These are phyloP conservation scores for Penicillium sp. DNA, from an alignment of 2,329 filamentous ascomycete genomes.

Conservation along the genomic window DNA sequence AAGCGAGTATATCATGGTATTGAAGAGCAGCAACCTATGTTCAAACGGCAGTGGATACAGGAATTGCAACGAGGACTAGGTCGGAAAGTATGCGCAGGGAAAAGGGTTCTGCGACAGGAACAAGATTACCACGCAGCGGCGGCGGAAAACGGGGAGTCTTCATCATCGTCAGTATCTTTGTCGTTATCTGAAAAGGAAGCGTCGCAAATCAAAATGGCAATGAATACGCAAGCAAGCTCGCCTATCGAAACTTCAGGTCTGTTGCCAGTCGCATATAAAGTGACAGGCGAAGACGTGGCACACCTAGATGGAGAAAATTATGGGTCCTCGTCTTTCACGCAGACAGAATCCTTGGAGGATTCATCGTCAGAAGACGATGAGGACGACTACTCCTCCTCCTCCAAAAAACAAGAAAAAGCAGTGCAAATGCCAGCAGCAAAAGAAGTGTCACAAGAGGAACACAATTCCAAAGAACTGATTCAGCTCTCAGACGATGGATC, in stretches of 20 bases:
- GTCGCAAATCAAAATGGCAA: not conserved
- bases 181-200: not conserved
- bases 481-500: not conserved
- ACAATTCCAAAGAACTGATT: not conserved
- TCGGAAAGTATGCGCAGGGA: not conserved
- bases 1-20: not conserved
- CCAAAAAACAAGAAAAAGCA: not conserved
- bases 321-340: not conserved
- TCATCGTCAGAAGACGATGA: not conserved
- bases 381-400: not conserved
- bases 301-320: not conserved
- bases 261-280: not conserved
- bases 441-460: not conserved
- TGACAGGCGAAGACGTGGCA: too few relatives aligned
- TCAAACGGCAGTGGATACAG: not conserved
- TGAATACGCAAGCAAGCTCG: not conserved
- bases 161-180: not conserved
- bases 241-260: not conserved
- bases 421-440: too few relatives aligned
- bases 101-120: not conserved
- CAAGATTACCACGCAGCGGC: not conserved
- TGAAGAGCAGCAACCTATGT: not conserved
- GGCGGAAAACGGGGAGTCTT: not conserved
- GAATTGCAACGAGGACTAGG: not conserved
- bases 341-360: not conserved